These are phyloP conservation scores for Aureobasidium sp. DNA, from an alignment of 2,329 filamentous ascomycete species.

Conservation along the genomic window DNA sequence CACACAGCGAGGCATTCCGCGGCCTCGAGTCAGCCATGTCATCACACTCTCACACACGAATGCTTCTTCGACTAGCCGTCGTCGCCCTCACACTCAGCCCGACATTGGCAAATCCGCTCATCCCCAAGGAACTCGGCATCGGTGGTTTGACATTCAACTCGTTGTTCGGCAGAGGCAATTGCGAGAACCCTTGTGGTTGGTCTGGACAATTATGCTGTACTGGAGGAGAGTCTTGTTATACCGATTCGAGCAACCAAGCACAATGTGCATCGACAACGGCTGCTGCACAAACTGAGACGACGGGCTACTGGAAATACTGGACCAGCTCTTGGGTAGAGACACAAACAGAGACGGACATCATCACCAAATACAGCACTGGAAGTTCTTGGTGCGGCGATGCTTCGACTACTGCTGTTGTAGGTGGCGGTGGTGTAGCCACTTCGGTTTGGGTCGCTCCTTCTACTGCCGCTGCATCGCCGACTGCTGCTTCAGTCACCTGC, in stretches of 20 bases:
- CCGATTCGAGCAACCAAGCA: conserved; percentile 41
- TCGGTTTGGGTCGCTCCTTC: conserved; percentile 16
- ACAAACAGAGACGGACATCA: conserved; percentile 35
- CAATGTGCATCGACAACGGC: conserved; percentile 31
- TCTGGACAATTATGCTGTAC: conserved; percentile 44
- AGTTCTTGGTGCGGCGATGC: conserved; percentile 36
- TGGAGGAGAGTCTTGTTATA: conserved; percentile 39
- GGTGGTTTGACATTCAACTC: conserved; percentile 26
- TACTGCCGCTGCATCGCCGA: conserved; percentile 19
- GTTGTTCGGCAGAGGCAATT: conserved; percentile 30
- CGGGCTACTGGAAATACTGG: conserved; percentile 47
- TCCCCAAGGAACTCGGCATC: conserved; percentile 18
- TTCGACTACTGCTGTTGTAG: conserved; percentile 19
- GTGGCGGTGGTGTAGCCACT: conserved; percentile 19
- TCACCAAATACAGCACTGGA: conserved; percentile 47
- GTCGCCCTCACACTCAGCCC: conserved; percentile 21
- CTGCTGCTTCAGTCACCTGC: conserved; percentile 33
- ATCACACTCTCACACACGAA: background rate
- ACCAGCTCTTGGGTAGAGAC: conserved; percentile 52
- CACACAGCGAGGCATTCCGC: conserved; percentile 17
- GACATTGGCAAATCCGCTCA: conserved; percentile 22
- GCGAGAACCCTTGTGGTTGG: conserved; percentile 46
- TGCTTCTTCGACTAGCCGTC: conserved; percentile 24
- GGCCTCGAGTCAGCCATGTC: conserved; percentile 18
- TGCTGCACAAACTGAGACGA: conserved; percentile 20